phyloP scores from a whole-genome alignment of 352 stramenopile genomes.

The Globisporangium alternatum region DNA sequence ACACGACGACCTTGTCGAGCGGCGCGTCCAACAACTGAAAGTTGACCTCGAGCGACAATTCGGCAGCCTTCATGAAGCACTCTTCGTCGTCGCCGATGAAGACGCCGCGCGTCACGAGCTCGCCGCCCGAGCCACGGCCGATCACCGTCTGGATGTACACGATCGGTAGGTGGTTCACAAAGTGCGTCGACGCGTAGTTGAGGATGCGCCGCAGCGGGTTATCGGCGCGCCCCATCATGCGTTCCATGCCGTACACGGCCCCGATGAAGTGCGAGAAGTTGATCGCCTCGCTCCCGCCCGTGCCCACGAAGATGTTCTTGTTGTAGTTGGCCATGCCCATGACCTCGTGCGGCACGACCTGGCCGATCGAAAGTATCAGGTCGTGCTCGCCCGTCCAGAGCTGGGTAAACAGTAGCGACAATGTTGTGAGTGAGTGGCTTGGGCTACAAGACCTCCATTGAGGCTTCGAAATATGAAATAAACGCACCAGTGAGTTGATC shows the following conservation, averaged over 20 bases:
- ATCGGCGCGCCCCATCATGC: conserved; percentile 95
- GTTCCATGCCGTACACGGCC: conserved; percentile 97
- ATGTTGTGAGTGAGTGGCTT: not conserved
- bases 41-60: conserved; percentile 94
- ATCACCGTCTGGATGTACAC: conserved; percentile 97
- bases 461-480: not conserved
- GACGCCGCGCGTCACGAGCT: conserved; percentile 86
- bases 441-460: not conserved
- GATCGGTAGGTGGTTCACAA: conserved; percentile 87
- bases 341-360: conserved; percentile 97
- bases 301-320: conserved; percentile 98
- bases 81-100: conserved; percentile 96
- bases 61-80: conserved; percentile 94
- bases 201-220: conserved; percentile 96
- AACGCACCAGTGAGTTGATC: conserved; percentile 92
- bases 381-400: conserved; percentile 92
- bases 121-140: conserved; percentile 56
- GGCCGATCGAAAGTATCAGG: conserved; percentile 94
- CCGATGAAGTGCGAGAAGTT: conserved; percentile 98
- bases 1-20: conserved; percentile 95
- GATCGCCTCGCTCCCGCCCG: conserved; percentile 92
- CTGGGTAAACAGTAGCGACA: conserved; percentile 26
- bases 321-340: conserved; percentile 99
- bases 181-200: conserved; percentile 94
- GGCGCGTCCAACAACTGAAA: conserved; percentile 93